Evolutionary conservation across 2,329 filamentous ascomycete genomes (phyloP).

Genomic region (Ceratocystis colombiana): DNA sequence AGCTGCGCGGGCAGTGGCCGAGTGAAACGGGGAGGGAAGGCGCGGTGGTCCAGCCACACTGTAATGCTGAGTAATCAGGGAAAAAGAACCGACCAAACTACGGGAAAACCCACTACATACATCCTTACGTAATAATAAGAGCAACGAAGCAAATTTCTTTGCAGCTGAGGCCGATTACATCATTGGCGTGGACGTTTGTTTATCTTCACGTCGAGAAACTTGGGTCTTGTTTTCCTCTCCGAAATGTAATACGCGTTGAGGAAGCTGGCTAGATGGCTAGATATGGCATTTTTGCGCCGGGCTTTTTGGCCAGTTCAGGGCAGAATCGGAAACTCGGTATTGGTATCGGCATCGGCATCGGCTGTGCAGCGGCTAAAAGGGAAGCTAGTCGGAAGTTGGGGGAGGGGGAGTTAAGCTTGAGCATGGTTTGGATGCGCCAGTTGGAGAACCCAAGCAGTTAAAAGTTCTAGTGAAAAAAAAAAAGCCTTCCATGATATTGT

Average conservation of each 20-base stretch:
- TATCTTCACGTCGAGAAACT: background rate
- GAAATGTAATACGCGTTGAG: background rate
- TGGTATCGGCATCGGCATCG: slow-evolving; percentile 3
- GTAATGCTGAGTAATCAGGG: background rate
- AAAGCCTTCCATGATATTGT: background rate
- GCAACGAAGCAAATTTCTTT: background rate
- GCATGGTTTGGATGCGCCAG: background rate
- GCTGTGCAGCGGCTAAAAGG: slow-evolving; percentile 4
- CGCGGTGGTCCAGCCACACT: background rate
- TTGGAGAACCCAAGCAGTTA: background rate
- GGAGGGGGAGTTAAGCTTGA: background rate
- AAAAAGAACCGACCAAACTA: background rate
- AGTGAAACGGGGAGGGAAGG: background rate
- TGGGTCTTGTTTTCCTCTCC: no score
- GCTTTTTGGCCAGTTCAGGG: background rate
- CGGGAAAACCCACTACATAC: no score
- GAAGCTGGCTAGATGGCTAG: background rate
- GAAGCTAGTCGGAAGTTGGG: background rate
- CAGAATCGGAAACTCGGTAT: slow-evolving; percentile 5
- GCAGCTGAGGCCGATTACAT: background rate
- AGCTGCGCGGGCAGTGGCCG: slow-evolving; percentile 31
- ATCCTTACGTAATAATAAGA: background rate
- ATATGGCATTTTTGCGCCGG: background rate
- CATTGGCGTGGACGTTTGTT: background rate
- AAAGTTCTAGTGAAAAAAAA: background rate